phyloP scores from a whole-genome alignment of 768 basidiomycete species.

The Piloderma croceum region DNA sequence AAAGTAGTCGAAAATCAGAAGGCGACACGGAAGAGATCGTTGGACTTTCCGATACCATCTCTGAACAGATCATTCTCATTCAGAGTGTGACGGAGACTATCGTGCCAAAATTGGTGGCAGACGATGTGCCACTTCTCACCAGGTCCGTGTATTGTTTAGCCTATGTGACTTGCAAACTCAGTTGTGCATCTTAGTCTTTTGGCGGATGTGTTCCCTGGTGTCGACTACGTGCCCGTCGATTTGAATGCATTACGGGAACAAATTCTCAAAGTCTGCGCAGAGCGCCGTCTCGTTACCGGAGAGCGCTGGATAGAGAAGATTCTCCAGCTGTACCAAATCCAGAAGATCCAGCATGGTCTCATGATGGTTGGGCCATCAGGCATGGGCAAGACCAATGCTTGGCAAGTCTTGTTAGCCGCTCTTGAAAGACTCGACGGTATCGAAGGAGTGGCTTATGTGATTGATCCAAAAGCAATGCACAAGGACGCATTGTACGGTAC shows the following conservation, averaged over 20 bases:
- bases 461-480: constrained; percentile 98
- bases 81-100: constrained; percentile 99
- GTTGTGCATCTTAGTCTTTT: constrained; percentile 60
- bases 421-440: constrained; percentile 86
- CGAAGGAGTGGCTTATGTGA: constrained; percentile 93
- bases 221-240: constrained; percentile 86
- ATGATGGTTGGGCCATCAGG: constrained; percentile 99
- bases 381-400: constrained; percentile 93
- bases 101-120: constrained; percentile 95
- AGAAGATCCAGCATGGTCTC: constrained; percentile 98
- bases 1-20: constrained; percentile 35
- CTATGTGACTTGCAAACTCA: constrained; percentile 3
- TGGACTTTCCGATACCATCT: constrained; percentile 61
- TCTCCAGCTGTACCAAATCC: constrained; percentile 96
- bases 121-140: constrained; percentile 91
- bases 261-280: constrained; percentile 80
- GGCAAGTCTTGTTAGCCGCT: constrained; percentile 89
- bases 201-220: constrained; percentile 95
- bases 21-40: constrained; percentile 38
- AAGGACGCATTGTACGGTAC: constrained; percentile 98
- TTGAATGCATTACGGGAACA: constrained; percentile 80
- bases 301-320: constrained; percentile 94
- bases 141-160: constrained; percentile 46
- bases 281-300: constrained; percentile 79
- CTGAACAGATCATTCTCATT: constrained; percentile 95